These are phyloP conservation scores for Raphanus sativus DNA, from an alignment of 345 rosid species.

Conservation along the genomic window DNA sequence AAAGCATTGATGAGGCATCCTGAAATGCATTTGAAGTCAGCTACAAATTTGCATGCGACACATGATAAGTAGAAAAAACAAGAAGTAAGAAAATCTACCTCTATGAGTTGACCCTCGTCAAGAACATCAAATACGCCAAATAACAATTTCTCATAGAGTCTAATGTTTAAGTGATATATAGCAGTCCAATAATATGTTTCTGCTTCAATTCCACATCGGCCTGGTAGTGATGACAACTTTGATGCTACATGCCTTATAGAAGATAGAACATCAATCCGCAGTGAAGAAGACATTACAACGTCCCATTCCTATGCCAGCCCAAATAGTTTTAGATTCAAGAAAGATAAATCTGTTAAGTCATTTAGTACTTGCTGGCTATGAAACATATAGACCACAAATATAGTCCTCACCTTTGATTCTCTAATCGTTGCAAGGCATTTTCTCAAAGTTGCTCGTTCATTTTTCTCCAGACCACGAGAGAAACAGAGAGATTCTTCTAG, in stretches of 20 bases:
- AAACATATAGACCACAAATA: slow-evolving; percentile 29
- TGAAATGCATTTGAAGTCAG: slow-evolving; percentile 35
- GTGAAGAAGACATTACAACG: slow-evolving; percentile 63
- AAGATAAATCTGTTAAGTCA: slow-evolving; percentile 11
- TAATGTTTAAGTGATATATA: slow-evolving; percentile 71
- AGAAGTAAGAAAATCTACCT: slow-evolving; percentile 51
- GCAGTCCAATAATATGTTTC: slow-evolving; percentile 86
- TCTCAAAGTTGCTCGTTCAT: slow-evolving; percentile 54
- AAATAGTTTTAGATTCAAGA: slow-evolving; percentile 14
- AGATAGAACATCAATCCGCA: slow-evolving; percentile 71
- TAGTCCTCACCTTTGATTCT: slow-evolving; percentile 61
- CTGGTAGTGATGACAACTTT: slow-evolving; percentile 63
- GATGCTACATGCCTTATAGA: slow-evolving; percentile 63
- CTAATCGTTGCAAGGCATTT: slow-evolving; percentile 68
- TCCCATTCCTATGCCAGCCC: slow-evolving; percentile 74
- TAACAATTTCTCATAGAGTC: slow-evolving; percentile 78
- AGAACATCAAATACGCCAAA: slow-evolving; percentile 78
- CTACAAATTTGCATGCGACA: slow-evolving; percentile 8
- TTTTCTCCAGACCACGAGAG: slow-evolving; percentile 45
- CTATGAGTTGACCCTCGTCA: slow-evolving; percentile 89
- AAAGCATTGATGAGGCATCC: slow-evolving; percentile 71
- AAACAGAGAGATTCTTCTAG: slow-evolving; percentile 76
- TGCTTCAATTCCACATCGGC: slow-evolving; percentile 57
- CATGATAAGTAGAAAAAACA: slow-evolving; percentile 9
- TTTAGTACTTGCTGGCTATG: slow-evolving; percentile 12